Base-by-base conservation (phyloP, 306 rosid genomes). In the Psophocarpus tetragonolobus region DNA sequence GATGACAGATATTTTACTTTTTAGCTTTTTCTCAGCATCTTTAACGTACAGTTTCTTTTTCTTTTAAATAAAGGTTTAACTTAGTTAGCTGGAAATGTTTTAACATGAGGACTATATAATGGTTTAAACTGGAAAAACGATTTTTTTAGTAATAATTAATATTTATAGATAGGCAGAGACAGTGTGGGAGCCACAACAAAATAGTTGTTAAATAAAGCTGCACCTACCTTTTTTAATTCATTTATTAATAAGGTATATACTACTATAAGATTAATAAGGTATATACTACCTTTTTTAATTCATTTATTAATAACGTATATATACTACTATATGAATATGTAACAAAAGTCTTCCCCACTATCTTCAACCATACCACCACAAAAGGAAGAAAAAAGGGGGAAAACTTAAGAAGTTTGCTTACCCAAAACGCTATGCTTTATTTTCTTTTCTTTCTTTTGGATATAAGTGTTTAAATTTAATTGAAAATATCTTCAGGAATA, bases 21-120 rank as follows among this genome's bases (percentile, higher is more conserved):
- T 26, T 71, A 32, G 75, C 60, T 71, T 77, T 75, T 45, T 53
- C 50, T 56, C 62, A 65, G 71, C 69, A 80, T 54, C 76, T 79
- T 82, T 82, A 8, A 70, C 39, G 78, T 61, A 76, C 76, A 4
- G 38, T 35, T 75, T 61, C 84, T 83, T 60, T 79, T 79, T 50
- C 71, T 51, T 84, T 80, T 57, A 71, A 56, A 71, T 29, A 70
- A 63, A 82, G 36, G 3, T 41, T 21, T 53, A 7, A 74, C 76
- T 56, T 50, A 61, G 62, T 68, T 39, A 62, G 39, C 67, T 29
- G 71, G 76, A 58, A 58, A 20, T 47, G 26, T 68, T 30, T 81
- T 74, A 64, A 73, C 24, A 15, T 23, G 26, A 39, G 68, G 41
- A 53, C 23, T 64, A 32, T 41, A n/a, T 45, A 30, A 53, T 51